Evolutionary conservation across 441 rosid genomes (phyloP), one percentile per base, ranked within the genome.

Genomic region (Adansonia grandidieri): DNA sequence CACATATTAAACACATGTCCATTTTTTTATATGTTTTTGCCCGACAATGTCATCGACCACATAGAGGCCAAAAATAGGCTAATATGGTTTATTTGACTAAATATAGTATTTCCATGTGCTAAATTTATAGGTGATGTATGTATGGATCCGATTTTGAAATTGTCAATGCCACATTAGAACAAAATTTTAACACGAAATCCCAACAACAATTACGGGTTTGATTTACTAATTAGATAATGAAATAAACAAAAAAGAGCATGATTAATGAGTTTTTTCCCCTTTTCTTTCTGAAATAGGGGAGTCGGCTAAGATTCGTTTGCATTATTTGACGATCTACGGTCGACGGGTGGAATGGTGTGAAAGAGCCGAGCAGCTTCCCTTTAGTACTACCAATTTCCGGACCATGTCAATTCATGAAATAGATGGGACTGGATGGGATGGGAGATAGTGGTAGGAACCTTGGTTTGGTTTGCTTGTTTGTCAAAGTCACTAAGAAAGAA

Each of bases 401-500:
- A 19, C 10, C 0, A 3, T 20, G 2, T 3, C 51, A 70, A 22
- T 48, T 13, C 6, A 6, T 45, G 9, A 9, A 1, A 56, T 19
- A 3, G 57, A 15, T 3, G 17, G 19, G 54, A 22, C 11, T 3
- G 7, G 28, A 24, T 24, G 28, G 0, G 28, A 24, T 24, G 28
- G 28, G 0, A 6, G 17, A 53, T 1, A 51, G 45, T 6, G 44
- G n/a, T 9, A 20, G 64, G 63, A 58, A 58, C 63, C 28, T 20
- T 2, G 62, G 28, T 19, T 10, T 0, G 40, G 6, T n/a, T 6
- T 45, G 3, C 22, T 73, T 4, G 73, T 24, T 24, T 24, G 48
- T 64, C 66, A 73, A 73, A 72, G 0, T 50, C 64, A 44, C 28
- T 15, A 14, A 51, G 77, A 72, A 63, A 71, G 6, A 54, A 0